These are phyloP conservation scores for Comarum palustre DNA, from an alignment of 306 rosid genomes.

Conservation along the genomic window DNA sequence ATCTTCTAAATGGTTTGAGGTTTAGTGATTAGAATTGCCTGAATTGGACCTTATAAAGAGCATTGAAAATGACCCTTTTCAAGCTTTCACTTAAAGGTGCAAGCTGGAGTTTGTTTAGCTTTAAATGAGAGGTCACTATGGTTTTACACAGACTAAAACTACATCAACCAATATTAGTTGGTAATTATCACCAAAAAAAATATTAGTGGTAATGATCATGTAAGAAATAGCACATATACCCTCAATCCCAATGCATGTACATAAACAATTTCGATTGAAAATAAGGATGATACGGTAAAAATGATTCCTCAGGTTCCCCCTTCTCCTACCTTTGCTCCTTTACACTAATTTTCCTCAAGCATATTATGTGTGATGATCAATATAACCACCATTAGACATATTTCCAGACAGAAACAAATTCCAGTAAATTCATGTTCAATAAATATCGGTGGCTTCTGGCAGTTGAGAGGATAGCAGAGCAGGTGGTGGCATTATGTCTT, in stretches of 20 bases:
- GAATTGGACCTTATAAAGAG: slow-evolving; percentile 30
- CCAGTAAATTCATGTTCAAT: not conserved
- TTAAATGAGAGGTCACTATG: slow-evolving; percentile 43
- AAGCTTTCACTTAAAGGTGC: slow-evolving; percentile 42
- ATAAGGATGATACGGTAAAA: slow-evolving; percentile 1
- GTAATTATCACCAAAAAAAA: too few relatives aligned
- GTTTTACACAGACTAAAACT: slow-evolving; percentile 28
- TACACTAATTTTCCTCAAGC: not conserved
- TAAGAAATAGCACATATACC: not conserved
- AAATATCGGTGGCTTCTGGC: slow-evolving; percentile 20
- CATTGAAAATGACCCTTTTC: slow-evolving; percentile 26
- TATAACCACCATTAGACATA: not conserved
- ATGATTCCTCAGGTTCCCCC: not conserved
- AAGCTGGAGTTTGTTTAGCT: slow-evolving; percentile 61
- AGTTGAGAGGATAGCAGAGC: slow-evolving; percentile 34
- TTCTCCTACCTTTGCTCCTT: not conserved
- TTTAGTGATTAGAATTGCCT: slow-evolving; percentile 1
- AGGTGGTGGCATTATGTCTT: slow-evolving; percentile 19
- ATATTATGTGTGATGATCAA: not conserved
- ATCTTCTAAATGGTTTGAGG: slow-evolving; percentile 33
- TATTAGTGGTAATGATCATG: not conserved
- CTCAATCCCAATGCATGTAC: not conserved
- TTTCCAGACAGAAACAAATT: not conserved
- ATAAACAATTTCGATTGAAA: not conserved
- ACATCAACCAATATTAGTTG: not conserved